A percentile compares a stretch with the other conserved stretches of the same genome.
These are phyloP conservation scores for Rhizopogon vinicolor DNA, from an alignment of 768 basidiomycete species.

Conservation along the genomic window DNA sequence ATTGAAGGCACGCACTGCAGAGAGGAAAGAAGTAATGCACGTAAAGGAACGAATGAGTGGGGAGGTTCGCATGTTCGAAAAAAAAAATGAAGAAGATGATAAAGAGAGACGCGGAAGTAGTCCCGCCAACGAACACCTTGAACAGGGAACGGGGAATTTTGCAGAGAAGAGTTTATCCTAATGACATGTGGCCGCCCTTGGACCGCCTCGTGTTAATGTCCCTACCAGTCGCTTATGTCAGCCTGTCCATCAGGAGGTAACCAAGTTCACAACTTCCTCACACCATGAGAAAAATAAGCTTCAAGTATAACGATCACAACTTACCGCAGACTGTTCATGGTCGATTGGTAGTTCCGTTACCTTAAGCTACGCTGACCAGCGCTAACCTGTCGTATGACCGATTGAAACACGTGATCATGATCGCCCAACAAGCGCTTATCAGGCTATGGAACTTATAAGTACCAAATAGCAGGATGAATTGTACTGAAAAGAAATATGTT, in stretches of 20 bases:
- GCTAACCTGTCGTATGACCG: background rate
- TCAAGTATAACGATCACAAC: background rate
- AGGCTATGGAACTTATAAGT: too few relatives aligned
- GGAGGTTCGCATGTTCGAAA: slow-evolving; percentile 23
- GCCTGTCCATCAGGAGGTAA: background rate
- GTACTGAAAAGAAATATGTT: too few relatives aligned
- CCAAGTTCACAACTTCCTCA: background rate
- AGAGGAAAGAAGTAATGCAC: slow-evolving; percentile 17
- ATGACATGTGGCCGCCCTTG: background rate
- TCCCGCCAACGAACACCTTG: slow-evolving; percentile 6
- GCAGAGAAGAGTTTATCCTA: background rate
- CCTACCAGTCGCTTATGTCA: slow-evolving; percentile 4
- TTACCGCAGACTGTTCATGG: too few relatives aligned
- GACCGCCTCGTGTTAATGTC: background rate
- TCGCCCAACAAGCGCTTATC: too few relatives aligned
- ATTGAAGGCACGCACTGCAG: slow-evolving; percentile 30
- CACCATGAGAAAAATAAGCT: background rate
- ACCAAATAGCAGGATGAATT: too few relatives aligned
- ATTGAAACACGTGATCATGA: too few relatives aligned
- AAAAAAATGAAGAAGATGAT: slow-evolving; percentile 11
- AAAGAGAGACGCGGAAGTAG: slow-evolving; percentile 4
- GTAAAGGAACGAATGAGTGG: slow-evolving; percentile 17
- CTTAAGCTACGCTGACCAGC: too few relatives aligned
- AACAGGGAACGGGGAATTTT: slow-evolving; percentile 4
- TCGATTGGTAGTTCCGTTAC: background rate